Evolutionary conservation across 176 grass and related monocot species (phyloP).

Genomic region (Guadua angustifolia): DNA sequence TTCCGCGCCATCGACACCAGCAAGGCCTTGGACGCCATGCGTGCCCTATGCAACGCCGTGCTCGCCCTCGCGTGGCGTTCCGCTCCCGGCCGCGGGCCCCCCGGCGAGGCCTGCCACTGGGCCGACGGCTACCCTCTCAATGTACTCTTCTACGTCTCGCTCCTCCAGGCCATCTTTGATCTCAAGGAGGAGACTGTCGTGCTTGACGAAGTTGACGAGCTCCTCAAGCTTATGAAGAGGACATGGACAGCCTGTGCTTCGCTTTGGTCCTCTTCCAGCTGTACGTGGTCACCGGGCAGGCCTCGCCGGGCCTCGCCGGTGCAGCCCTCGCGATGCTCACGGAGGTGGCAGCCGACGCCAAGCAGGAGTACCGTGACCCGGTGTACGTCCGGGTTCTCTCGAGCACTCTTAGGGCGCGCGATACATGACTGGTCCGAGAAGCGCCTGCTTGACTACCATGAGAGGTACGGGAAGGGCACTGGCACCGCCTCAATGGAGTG

Average conservation of each 20-base stretch:
- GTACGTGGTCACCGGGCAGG: conserved; percentile 71
- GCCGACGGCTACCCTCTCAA: conserved; percentile 87
- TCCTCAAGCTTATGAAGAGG: conserved; percentile 83
- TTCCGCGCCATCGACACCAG: conserved; percentile 72
- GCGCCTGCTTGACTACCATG: conserved; percentile 75
- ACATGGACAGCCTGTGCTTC: conserved; percentile 79
- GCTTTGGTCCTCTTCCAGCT: conserved; percentile 86
- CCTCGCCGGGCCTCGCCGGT: conserved; percentile 67
- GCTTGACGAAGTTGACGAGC: conserved; percentile 89
- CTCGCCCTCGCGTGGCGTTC: conserved; percentile 64
- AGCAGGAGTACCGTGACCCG: conserved; percentile 47
- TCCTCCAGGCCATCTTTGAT: conserved; percentile 78
- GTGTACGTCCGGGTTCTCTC: conserved; percentile 64
- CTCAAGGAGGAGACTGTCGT: conserved; percentile 72
- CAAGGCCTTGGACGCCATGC: conserved; percentile 78
- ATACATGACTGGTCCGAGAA: conserved; percentile 90
- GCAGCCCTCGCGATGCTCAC: conserved; percentile 61
- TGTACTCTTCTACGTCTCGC: conserved; percentile 72
- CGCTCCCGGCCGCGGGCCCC: neutral
- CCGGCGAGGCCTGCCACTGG: conserved; percentile 72
- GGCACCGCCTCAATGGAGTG: conserved; percentile 38
- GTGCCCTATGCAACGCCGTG: conserved; percentile 60
- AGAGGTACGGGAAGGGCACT: conserved; percentile 57
- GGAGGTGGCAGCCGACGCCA: conserved; percentile 71
- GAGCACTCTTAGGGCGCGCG: conserved; percentile 29